Conservation (phyloP, 1,284 basidiomycete genomes). For the Golubevia sp. region DNA sequence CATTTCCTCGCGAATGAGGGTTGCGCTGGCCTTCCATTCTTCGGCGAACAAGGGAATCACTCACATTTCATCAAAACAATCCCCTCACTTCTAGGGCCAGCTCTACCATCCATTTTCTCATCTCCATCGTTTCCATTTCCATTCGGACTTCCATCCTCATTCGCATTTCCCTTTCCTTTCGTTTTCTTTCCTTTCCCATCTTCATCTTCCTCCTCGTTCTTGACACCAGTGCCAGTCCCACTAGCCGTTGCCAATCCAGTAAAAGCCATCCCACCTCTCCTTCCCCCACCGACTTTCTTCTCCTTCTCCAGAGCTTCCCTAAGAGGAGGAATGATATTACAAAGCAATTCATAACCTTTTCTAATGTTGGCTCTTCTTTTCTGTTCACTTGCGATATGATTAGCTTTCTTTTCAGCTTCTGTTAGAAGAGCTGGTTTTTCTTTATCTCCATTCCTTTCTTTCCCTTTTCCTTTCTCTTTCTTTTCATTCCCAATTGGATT, state of each 20-base stretch:
- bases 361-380: constrained; percentile 85
- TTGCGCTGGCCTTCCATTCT: too few species aligned
- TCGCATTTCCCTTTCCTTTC: background rate
- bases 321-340: constrained; percentile 74
- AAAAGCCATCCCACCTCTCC: background rate
- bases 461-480: constrained; percentile 2
- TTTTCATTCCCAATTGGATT: constrained; percentile 16
- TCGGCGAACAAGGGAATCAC: too few species aligned
- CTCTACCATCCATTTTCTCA: constrained; percentile 36
- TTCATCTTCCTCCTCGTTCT: constrained; percentile 1
- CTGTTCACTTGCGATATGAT: constrained; percentile 90
- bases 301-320: constrained; percentile 63
- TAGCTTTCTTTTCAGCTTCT: constrained; percentile 84
- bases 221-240: constrained; percentile 1
- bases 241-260: constrained; percentile 3
- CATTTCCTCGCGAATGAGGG: too few species aligned
- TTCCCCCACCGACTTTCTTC: constrained; percentile 3
- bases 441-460: constrained; percentile 6
- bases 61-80: constrained; percentile 32
- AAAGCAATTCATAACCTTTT: constrained; percentile 82
- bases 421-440: constrained; percentile 67
- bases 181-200: background rate
- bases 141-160: constrained; percentile 1
- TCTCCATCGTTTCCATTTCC: constrained; percentile 10
- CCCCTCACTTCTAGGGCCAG: constrained; percentile 36